These are phyloP conservation scores for Nothopassalora personata DNA, from an alignment of 2,329 filamentous ascomycete species.

Conservation along the genomic window DNA sequence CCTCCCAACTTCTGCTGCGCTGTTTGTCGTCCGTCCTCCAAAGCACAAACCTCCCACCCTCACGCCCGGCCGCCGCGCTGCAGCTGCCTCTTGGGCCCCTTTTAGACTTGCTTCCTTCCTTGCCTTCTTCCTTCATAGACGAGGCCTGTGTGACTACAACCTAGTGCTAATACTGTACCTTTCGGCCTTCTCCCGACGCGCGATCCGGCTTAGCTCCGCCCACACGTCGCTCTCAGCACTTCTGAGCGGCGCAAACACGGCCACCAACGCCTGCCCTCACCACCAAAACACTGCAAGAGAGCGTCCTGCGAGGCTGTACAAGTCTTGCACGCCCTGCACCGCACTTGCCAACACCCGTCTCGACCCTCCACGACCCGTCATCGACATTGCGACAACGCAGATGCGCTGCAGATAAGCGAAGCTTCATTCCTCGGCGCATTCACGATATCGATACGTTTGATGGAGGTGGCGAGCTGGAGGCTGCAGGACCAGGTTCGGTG, in stretches of 20 bases:
- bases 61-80: not conserved
- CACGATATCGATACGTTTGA: constrained; percentile 18
- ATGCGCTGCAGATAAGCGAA: constrained; percentile 19
- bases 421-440: constrained; percentile 20
- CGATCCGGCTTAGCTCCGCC: constrained; percentile 8
- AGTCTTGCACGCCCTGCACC: constrained; percentile 1
- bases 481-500: constrained; percentile 16
- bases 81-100: not conserved
- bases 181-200: constrained; percentile 2
- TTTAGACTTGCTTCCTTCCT: constrained; percentile 10
- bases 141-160: constrained; percentile 22
- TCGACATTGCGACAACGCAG: constrained; percentile 9
- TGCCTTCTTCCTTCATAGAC: constrained; percentile 10
- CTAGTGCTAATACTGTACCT: constrained; percentile 15
- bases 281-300: not conserved
- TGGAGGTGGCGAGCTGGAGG: constrained; percentile 20
- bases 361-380: not conserved
- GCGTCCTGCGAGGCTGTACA: not conserved
- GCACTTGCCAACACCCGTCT: constrained; percentile 7
- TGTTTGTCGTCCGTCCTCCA: not conserved
- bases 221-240: not conserved
- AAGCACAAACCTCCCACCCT: constrained; percentile 12
- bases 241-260: not conserved
- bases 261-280: constrained; percentile 6
- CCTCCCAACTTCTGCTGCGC: not conserved